These are phyloP conservation scores for Aurifilum marmelostoma DNA, from an alignment of 2,329 filamentous ascomycete species.

Conservation along the genomic window DNA sequence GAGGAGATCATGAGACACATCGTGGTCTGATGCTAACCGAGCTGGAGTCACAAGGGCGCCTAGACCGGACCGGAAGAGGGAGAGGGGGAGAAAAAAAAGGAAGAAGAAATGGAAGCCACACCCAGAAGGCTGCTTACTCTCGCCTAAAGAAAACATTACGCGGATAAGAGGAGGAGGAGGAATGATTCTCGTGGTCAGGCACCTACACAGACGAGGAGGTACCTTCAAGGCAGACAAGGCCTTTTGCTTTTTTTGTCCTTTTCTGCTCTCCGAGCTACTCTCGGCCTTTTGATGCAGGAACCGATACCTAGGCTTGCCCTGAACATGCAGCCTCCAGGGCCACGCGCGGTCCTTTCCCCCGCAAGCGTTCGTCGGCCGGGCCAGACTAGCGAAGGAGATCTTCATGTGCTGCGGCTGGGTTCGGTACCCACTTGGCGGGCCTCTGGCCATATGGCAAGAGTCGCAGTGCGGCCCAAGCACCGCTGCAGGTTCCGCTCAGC, in stretches of 20 bases:
- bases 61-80: no score
- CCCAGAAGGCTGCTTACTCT: no score
- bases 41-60: not conserved
- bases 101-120: no score
- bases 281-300: not conserved
- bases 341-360: no score
- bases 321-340: not conserved
- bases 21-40: not conserved
- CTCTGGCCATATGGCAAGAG: not conserved
- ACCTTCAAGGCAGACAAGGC: no score
- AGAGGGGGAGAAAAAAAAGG: not conserved
- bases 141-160: not conserved
- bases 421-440: conserved; percentile 3
- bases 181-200: no score
- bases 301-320: not conserved
- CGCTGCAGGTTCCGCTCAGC: not conserved
- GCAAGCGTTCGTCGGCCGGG: not conserved
- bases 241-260: no score
- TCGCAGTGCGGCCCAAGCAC: not conserved
- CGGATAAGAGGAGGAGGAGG: no score
- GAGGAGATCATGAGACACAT: not conserved
- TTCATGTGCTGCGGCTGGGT: not conserved
- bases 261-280: not conserved
- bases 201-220: no score
- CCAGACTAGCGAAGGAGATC: not conserved